Conservation (phyloP, 2,329 filamentous ascomycete genomes). For the Aspergillus chevalieri region DNA sequence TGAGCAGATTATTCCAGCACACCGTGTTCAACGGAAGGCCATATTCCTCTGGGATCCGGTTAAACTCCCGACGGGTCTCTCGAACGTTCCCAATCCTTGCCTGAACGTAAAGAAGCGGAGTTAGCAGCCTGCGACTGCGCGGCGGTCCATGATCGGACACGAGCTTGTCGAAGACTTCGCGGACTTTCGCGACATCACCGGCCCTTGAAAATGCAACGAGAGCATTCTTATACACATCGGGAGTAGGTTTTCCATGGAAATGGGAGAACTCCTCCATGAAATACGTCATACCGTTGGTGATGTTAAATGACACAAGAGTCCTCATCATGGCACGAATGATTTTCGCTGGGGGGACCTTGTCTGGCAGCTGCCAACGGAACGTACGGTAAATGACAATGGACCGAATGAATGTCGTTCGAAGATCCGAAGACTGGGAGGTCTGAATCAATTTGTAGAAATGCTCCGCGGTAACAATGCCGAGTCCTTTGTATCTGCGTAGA, state of each 20-base stretch:
- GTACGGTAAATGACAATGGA: slow-evolving; percentile 37
- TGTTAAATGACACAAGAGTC: slow-evolving; percentile 21
- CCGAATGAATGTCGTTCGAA: slow-evolving; percentile 21
- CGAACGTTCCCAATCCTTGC: slow-evolving; percentile 61
- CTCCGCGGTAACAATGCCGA: slow-evolving; percentile 16
- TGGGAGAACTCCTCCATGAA: slow-evolving; percentile 36
- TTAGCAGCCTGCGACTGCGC: slow-evolving; percentile 23
- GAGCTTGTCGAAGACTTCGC: slow-evolving; percentile 41
- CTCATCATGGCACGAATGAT: slow-evolving; percentile 22
- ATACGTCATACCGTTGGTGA: slow-evolving; percentile 32
- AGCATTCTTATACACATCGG: slow-evolving; percentile 28
- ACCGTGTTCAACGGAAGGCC: slow-evolving; percentile 51
- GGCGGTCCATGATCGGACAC: slow-evolving; percentile 32
- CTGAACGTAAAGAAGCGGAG: slow-evolving; percentile 65
- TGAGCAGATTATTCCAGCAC: slow-evolving; percentile 72
- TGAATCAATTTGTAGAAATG: slow-evolving; percentile 27
- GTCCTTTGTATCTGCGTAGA: slow-evolving; percentile 17
- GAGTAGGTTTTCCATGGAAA: slow-evolving; percentile 27
- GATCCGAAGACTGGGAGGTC: slow-evolving; percentile 22
- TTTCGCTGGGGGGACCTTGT: slow-evolving; percentile 12
- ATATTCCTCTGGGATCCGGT: slow-evolving; percentile 54
- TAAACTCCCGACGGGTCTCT: slow-evolving; percentile 56
- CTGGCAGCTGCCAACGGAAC: slow-evolving; percentile 29
- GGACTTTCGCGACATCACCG: slow-evolving; percentile 42
- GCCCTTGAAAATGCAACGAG: slow-evolving; percentile 40